phyloP scores from a whole-genome alignment of 805 yeast species.

The Clavispora vitiphila region DNA sequence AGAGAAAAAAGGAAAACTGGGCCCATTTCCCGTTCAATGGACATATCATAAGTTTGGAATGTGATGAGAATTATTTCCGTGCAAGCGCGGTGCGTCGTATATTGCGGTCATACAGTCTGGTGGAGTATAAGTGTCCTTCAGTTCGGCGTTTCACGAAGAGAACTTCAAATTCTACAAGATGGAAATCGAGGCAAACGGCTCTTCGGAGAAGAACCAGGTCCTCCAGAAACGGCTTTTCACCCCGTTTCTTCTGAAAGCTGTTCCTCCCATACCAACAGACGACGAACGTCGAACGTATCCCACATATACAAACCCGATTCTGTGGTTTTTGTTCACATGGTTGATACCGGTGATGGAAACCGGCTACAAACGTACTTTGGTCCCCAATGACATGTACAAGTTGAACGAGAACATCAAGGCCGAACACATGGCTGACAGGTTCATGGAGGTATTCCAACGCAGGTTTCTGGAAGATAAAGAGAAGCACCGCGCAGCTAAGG shows the following conservation, averaged over 20 bases:
- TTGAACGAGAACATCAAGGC: slow-evolving; percentile 10
- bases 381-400: slow-evolving; percentile 13
- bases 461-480: neutral
- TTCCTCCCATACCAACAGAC: slow-evolving; percentile 12
- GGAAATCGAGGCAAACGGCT: neutral
- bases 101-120: no score
- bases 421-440: slow-evolving; percentile 9
- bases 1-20: no score
- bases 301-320: slow-evolving; percentile 6
- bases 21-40: no score
- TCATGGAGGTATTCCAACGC: slow-evolving; percentile 1
- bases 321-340: slow-evolving; percentile 18
- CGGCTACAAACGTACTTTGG: slow-evolving; percentile 18
- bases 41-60: no score
- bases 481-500: neutral
- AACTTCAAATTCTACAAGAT: neutral
- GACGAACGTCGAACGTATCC: slow-evolving; percentile 7
- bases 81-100: neutral
- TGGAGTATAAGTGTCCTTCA: no score
- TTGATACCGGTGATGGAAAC: slow-evolving; percentile 13
- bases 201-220: neutral
- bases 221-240: slow-evolving; percentile 9
- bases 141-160: neutral
- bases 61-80: neutral
- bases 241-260: slow-evolving; percentile 7